phyloP scores from a whole-genome alignment of 352 stramenopile species.

The Pythium utonaiense region DNA sequence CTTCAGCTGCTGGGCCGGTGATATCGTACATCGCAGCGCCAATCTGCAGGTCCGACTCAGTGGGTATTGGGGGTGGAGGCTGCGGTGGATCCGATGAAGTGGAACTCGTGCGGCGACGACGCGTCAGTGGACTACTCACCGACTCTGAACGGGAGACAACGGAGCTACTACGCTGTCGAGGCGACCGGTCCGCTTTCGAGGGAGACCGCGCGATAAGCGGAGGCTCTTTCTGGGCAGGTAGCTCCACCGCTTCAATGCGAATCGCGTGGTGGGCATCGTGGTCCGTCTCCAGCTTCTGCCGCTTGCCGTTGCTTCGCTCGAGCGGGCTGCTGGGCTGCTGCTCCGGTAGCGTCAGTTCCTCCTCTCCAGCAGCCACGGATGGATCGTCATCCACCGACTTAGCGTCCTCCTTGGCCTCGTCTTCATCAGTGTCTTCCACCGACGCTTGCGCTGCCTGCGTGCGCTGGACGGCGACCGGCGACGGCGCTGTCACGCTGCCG shows the following conservation, averaged over 20 bases:
- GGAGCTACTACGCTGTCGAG: background rate
- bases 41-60: slow-evolving; percentile 37
- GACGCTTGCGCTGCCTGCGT: background rate
- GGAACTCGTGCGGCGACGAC: slow-evolving; percentile 14
- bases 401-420: background rate
- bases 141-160: background rate
- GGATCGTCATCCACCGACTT: background rate
- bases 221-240: background rate
- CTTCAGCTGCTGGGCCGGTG: slow-evolving; percentile 74
- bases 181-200: background rate
- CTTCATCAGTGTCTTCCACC: too few relatives aligned
- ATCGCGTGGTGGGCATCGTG: background rate
- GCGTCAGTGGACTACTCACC: background rate
- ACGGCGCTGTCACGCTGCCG: background rate
- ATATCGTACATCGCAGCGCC: slow-evolving; percentile 84
- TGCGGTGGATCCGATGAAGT: slow-evolving; percentile 10
- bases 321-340: too few relatives aligned
- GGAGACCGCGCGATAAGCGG: background rate
- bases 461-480: too few relatives aligned
- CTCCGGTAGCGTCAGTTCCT: too few relatives aligned
- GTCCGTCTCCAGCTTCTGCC: slow-evolving; percentile 3
- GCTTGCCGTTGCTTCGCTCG: background rate
- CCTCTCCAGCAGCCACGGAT: background rate
- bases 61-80: slow-evolving; percentile 15
- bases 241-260: background rate